Conservation (phyloP, 2,329 filamentous ascomycete species). For the Apiospora marii region DNA sequence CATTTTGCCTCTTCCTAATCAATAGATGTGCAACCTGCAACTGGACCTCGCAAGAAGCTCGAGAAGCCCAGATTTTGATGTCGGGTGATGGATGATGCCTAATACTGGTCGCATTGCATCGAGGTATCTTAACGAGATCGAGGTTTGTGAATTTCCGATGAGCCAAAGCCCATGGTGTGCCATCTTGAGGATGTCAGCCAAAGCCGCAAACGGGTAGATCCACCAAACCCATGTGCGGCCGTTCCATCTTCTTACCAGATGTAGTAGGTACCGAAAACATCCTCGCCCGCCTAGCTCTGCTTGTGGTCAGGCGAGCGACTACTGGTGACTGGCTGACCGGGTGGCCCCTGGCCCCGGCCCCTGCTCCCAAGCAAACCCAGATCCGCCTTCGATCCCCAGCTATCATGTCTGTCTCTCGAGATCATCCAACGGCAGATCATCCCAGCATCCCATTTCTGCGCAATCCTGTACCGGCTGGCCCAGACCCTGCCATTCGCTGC, state of each 20-base stretch:
- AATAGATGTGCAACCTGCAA: neutral
- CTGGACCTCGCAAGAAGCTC: neutral
- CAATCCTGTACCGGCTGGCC: conserved; percentile 23
- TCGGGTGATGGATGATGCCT: neutral
- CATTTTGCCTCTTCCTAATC: neutral
- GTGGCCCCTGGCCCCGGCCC: neutral
- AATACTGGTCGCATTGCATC: neutral
- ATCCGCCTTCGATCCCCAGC: conserved; percentile 11
- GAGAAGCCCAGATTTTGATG: neutral
- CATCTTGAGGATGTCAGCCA: neutral
- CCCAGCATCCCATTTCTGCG: conserved; percentile 26
- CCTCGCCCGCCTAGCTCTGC: neutral
- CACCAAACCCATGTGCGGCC: conserved; percentile 1
- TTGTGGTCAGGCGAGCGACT: neutral
- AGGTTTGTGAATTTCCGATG: conserved; percentile 3
- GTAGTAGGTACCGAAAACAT: neutral
- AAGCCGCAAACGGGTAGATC: conserved; percentile 17
- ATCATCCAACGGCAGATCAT: conserved; percentile 33
- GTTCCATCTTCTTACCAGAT: neutral
- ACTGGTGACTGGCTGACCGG: neutral
- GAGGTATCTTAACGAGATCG: neutral
- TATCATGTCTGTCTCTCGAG: conserved; percentile 24
- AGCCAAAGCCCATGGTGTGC: conserved; percentile 7
- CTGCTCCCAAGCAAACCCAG: neutral
- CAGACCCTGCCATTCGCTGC: conserved; percentile 29